Evolutionary conservation across 805 yeast genomes (phyloP).

Genomic region (Yarrowia sp.): DNA sequence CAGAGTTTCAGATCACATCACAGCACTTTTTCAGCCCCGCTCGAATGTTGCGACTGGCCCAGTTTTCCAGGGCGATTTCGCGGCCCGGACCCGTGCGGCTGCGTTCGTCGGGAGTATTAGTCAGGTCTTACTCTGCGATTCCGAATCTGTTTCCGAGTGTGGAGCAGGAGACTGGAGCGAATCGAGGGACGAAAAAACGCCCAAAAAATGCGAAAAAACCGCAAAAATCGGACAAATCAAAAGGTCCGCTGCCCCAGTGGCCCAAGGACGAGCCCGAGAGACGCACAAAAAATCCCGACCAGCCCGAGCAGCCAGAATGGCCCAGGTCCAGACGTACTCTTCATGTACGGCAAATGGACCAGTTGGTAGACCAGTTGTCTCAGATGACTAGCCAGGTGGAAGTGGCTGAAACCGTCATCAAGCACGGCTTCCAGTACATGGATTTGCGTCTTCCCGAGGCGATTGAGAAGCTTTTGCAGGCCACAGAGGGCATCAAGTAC

Average conservation of each 20-base stretch:
- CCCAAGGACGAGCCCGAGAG: too few relatives aligned
- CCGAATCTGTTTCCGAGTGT: slow-evolving; percentile 1
- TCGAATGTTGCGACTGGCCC: neutral
- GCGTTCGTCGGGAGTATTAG: too few relatives aligned
- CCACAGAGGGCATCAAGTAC: neutral
- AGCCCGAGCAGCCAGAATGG: neutral
- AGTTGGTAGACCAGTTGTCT: neutral
- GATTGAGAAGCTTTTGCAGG: neutral
- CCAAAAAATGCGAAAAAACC: neutral
- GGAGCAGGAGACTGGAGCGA: too few relatives aligned
- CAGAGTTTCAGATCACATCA: neutral
- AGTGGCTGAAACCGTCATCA: neutral
- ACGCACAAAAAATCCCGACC: too few relatives aligned
- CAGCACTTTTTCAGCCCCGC: neutral
- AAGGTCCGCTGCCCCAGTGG: neutral
- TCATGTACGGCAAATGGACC: neutral
- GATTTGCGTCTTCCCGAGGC: neutral
- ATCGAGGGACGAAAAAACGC: neutral
- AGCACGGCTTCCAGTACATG: neutral
- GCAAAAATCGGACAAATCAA: neutral
- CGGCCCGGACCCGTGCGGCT: too few relatives aligned
- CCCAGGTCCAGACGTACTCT: neutral
- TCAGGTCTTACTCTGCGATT: too few relatives aligned
- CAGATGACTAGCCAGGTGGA: neutral
- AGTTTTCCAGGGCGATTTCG: too few relatives aligned